phyloP scores from a whole-genome alignment of 148 eudicot genomes.

The Mesembryanthemum crystallinum region DNA sequence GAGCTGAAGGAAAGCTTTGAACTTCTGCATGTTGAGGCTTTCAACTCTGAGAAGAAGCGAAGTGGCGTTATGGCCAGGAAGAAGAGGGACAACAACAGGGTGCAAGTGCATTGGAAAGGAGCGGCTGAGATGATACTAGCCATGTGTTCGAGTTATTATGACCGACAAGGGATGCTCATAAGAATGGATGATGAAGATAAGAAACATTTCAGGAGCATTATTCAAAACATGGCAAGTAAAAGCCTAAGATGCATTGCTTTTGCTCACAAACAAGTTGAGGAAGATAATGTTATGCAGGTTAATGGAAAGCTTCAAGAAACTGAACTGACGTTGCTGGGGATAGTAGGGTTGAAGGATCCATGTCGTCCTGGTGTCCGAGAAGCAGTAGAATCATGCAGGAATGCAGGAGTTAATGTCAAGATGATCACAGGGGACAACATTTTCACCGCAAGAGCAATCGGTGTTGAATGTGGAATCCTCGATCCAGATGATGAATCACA shows the following conservation, averaged over 20 bases:
- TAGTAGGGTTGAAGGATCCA: constrained; percentile 60
- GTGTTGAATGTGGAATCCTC: constrained; percentile 46
- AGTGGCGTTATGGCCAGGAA: constrained; percentile 32
- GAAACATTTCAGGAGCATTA: constrained; percentile 17
- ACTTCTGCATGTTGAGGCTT: constrained; percentile 37
- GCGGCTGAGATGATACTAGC: constrained; percentile 50
- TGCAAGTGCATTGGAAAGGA: constrained; percentile 45
- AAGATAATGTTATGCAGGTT: background rate
- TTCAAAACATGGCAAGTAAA: constrained; percentile 37
- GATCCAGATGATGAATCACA: constrained; percentile 26
- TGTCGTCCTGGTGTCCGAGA: constrained; percentile 46
- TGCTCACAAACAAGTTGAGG: constrained; percentile 27
- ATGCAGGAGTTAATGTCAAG: constrained; percentile 45
- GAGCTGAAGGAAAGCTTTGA: constrained; percentile 16
- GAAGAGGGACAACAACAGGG: background rate
- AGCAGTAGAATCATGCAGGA: constrained; percentile 38
- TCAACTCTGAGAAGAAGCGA: constrained; percentile 41
- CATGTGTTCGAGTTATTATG: constrained; percentile 36
- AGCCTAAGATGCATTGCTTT: constrained; percentile 46
- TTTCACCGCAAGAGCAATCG: constrained; percentile 50
- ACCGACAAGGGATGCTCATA: constrained; percentile 12
- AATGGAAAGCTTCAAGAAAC: constrained; percentile 14
- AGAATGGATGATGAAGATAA: constrained; percentile 23
- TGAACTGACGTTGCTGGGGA: constrained; percentile 62
- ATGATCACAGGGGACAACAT: constrained; percentile 53